Evolutionary conservation across 2,329 filamentous ascomycete species (phyloP).

Genomic region (Epichloe bromicola): DNA sequence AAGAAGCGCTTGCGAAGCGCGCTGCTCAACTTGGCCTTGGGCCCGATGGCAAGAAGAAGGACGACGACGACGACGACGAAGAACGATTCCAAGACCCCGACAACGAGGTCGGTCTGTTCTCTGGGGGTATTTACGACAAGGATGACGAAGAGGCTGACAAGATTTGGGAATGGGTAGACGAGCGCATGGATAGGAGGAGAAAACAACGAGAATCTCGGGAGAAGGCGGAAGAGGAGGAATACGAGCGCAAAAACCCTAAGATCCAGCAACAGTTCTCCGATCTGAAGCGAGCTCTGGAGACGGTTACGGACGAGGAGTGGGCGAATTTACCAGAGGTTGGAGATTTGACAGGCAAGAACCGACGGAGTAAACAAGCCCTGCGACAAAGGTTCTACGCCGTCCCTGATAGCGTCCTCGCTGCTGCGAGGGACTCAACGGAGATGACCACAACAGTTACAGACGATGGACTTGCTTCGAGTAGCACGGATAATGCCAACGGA

Average conservation of each 20-base stretch:
- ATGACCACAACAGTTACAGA: slow-evolving; percentile 82
- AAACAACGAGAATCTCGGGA: slow-evolving; percentile 91
- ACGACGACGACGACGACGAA: slow-evolving; percentile 62
- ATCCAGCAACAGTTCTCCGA: slow-evolving; percentile 97
- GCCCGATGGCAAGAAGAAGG: slow-evolving; percentile 57
- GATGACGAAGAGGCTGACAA: slow-evolving; percentile 96
- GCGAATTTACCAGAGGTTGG: slow-evolving; percentile 89
- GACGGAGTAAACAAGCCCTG: slow-evolving; percentile 69
- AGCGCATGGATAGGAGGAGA: slow-evolving; percentile 89
- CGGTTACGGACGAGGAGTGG: slow-evolving; percentile 92
- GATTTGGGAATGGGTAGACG: slow-evolving; percentile 91
- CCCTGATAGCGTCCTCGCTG: slow-evolving; percentile 86
- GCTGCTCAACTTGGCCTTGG: slow-evolving; percentile 68
- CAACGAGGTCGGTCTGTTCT: slow-evolving; percentile 91
- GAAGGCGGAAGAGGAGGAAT: slow-evolving; percentile 79
- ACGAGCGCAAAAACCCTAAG: slow-evolving; percentile 98
- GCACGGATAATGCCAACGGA: slow-evolving; percentile 49
- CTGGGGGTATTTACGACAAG: slow-evolving; percentile 89
- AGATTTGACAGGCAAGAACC: slow-evolving; percentile 89
- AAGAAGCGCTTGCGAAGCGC: slow-evolving; percentile 89
- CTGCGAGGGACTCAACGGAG: slow-evolving; percentile 67
- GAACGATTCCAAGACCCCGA: slow-evolving; percentile 90
- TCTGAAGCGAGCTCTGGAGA: slow-evolving; percentile 77
- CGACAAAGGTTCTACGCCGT: slow-evolving; percentile 89
- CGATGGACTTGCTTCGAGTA: slow-evolving; percentile 43